Conservation (phyloP, 108 stramenopile genomes). For the Skeletonema potamos region DNA sequence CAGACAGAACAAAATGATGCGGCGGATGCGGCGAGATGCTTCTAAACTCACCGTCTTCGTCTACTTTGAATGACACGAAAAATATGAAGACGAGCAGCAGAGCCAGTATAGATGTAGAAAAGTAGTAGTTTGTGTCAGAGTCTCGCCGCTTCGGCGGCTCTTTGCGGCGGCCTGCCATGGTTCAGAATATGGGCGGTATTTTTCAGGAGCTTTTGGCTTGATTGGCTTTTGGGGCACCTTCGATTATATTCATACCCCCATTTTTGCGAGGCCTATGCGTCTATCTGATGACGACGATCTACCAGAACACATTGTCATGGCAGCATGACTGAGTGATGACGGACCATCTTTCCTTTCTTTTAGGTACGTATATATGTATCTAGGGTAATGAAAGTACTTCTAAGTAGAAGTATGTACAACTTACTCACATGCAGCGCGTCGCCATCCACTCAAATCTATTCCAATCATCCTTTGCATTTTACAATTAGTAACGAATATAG, state of each 20-base stretch:
- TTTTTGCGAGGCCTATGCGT: background rate
- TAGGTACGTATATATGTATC: no score
- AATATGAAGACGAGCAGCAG: background rate
- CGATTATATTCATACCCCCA: no score
- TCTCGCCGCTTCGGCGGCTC: background rate
- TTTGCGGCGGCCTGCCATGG: background rate
- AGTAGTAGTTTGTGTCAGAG: background rate
- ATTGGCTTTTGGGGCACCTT: background rate
- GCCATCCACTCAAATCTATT: no score
- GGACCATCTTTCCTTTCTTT: background rate
- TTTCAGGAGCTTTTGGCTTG: background rate
- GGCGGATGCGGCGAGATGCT: no score
- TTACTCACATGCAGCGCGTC: no score
- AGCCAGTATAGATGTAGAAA: background rate
- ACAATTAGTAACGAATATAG: no score
- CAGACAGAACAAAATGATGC: background rate
- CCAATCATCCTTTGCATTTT: no score
- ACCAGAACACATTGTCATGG: background rate
- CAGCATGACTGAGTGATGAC: background rate
- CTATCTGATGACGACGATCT: background rate
- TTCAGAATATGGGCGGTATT: background rate
- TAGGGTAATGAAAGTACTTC: no score
- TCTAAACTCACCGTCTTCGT: background rate
- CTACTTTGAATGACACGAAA: background rate
- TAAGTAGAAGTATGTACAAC: no score